phyloP scores from a whole-genome alignment of 2,329 filamentous ascomycete genomes.

The Ophiocordyceps sinensis region DNA sequence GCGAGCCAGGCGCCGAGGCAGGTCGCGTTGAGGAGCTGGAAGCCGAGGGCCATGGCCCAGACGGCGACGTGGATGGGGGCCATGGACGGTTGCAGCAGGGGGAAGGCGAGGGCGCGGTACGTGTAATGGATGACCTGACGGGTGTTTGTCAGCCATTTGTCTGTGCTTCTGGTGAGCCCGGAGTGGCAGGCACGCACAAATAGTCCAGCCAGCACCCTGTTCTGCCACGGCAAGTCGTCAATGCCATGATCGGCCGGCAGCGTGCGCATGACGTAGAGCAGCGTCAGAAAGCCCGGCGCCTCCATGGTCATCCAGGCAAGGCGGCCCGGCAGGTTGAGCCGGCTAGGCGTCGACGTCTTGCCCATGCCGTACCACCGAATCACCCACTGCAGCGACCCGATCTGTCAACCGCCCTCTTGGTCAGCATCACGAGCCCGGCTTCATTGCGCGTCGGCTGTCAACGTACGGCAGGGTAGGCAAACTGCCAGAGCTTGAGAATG shows the following conservation, averaged over 20 bases:
- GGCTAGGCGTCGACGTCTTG: slow-evolving; percentile 67
- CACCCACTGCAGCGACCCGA: slow-evolving; percentile 61
- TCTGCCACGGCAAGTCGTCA: slow-evolving; percentile 55
- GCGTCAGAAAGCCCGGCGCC: slow-evolving; percentile 56
- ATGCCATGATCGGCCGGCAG: slow-evolving; percentile 47
- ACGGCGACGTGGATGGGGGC: slow-evolving; percentile 68
- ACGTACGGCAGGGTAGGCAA: slow-evolving; percentile 34
- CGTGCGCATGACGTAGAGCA: slow-evolving; percentile 65
- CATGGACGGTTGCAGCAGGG: slow-evolving; percentile 80
- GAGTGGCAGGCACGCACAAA: slow-evolving; percentile 31
- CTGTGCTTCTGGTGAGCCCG: background rate
- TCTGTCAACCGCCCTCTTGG: slow-evolving; percentile 26
- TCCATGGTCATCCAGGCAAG: slow-evolving; percentile 87
- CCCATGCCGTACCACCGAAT: slow-evolving; percentile 79
- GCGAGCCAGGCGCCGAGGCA: slow-evolving; percentile 69
- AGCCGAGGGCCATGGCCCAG: slow-evolving; percentile 47
- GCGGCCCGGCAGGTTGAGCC: slow-evolving; percentile 77
- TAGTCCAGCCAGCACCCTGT: slow-evolving; percentile 58
- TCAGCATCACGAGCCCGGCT: no score
- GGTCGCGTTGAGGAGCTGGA: slow-evolving; percentile 71
- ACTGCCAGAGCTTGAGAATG: slow-evolving; percentile 36
- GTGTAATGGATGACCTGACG: slow-evolving; percentile 64
- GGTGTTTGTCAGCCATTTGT: background rate
- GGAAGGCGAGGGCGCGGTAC: slow-evolving; percentile 76
- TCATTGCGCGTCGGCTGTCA: slow-evolving; percentile 4